Evolutionary conservation across 495 filamentous ascomycete genomes (phyloP).

Genomic region (Penicillium bovifimosum): DNA sequence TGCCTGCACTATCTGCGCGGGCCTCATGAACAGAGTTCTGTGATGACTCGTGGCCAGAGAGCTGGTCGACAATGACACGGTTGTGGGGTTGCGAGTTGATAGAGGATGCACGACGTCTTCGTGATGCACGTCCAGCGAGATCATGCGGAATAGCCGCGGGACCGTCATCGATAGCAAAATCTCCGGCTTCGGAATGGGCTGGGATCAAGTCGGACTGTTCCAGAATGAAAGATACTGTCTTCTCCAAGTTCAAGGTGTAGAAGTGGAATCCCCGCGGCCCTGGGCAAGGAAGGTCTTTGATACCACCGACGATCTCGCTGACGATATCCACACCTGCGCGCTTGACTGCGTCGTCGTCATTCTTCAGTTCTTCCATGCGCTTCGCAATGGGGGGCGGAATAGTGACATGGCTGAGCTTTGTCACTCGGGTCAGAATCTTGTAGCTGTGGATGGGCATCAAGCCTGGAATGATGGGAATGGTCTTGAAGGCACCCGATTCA

Average conservation of each 20-base stretch:
- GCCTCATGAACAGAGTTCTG: constrained; percentile 52
- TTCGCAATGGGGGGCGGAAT: constrained; percentile 65
- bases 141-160: constrained; percentile 37
- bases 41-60: constrained; percentile 32
- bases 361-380: constrained; percentile 71
- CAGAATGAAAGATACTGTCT: constrained; percentile 87
- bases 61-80: constrained; percentile 68
- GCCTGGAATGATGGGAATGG: constrained; percentile 86
- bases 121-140: constrained; percentile 21
- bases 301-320: constrained; percentile 40
- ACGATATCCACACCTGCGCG: constrained; percentile 49
- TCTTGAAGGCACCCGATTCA: constrained; percentile 78
- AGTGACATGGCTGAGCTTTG: constrained; percentile 88
- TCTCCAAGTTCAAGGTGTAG: constrained; percentile 95
- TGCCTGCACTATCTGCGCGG: constrained; percentile 37
- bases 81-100: constrained; percentile 63
- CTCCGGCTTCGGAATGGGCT: constrained; percentile 32
- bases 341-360: constrained; percentile 88
- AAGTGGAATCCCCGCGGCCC: constrained; percentile 84
- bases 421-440: constrained; percentile 87
- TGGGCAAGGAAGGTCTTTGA: constrained; percentile 56
- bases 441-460: constrained; percentile 98
- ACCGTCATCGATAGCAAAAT: constrained; percentile 36
- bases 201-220: constrained; percentile 83
- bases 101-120: constrained; percentile 45